Evolutionary conservation across 2,329 filamentous ascomycete species (phyloP).

Genomic region (Ceratocystis alfenasii): DNA sequence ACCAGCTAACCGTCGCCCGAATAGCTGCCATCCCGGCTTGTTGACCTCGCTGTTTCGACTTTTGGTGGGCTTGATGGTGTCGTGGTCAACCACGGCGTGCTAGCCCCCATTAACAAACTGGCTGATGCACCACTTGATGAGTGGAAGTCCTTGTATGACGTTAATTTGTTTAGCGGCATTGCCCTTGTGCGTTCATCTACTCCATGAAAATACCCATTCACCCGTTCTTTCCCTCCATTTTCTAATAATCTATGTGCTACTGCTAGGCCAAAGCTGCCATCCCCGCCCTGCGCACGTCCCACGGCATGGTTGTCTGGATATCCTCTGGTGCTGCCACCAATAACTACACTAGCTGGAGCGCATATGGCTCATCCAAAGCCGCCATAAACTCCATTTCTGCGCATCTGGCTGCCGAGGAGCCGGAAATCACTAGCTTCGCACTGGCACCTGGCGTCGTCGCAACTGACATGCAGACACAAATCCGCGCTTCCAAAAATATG

Average conservation of each 20-base stretch:
- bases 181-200: constrained; percentile 48
- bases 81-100: constrained; percentile 74
- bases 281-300: constrained; percentile 51
- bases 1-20: constrained; percentile 4
- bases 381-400: constrained; percentile 67
- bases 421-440: constrained; percentile 58
- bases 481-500: constrained; percentile 52
- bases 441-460: constrained; percentile 73
- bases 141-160: constrained; percentile 65
- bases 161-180: constrained; percentile 78
- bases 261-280: constrained; percentile 57
- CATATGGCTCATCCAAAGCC: constrained; percentile 74
- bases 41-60: constrained; percentile 50
- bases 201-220: neutral
- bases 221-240: neutral
- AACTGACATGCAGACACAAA: constrained; percentile 78
- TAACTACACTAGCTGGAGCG: constrained; percentile 61
- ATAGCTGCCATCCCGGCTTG: constrained; percentile 39
- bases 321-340: constrained; percentile 64
- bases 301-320: constrained; percentile 63
- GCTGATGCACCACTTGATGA: constrained; percentile 55
- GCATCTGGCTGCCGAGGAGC: constrained; percentile 66
- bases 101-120: constrained; percentile 64
- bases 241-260: neutral
- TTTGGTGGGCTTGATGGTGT: constrained; percentile 70